These are phyloP conservation scores for Podosphaera fusca DNA, from an alignment of 2,329 filamentous ascomycete species.

Conservation along the genomic window DNA sequence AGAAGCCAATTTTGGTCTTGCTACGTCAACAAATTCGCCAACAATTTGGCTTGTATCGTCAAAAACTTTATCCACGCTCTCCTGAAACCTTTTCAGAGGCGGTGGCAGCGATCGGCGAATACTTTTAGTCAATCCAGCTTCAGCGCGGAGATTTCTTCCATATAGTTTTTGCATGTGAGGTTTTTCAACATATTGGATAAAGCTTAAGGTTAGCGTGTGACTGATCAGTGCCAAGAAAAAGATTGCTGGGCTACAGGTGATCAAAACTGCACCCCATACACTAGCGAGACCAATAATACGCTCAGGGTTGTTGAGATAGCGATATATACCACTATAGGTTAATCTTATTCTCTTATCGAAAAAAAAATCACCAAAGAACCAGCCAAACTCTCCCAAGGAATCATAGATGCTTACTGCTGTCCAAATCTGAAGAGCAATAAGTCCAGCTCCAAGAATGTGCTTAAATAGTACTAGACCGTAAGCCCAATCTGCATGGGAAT, in stretches of 20 bases:
- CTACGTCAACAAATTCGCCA: slow-evolving; percentile 71
- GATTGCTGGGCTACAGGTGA: slow-evolving; percentile 71
- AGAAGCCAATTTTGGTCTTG: slow-evolving; percentile 63
- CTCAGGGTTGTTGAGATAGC: slow-evolving; percentile 94
- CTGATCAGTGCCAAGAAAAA: slow-evolving; percentile 70
- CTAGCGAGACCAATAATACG: slow-evolving; percentile 80
- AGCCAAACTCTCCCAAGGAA: slow-evolving; percentile 88
- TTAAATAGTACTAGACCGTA: slow-evolving; percentile 69
- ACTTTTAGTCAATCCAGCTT: slow-evolving; percentile 81
- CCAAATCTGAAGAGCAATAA: slow-evolving; percentile 80
- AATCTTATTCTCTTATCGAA: slow-evolving; percentile 74
- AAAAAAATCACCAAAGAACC: slow-evolving; percentile 99
- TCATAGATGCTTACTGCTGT: slow-evolving; percentile 85
- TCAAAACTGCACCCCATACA: slow-evolving; percentile 84
- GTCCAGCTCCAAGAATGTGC: slow-evolving; percentile 59
- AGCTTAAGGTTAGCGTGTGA: slow-evolving; percentile 64
- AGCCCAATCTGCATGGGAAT: slow-evolving; percentile 64
- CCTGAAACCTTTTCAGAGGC: slow-evolving; percentile 61
- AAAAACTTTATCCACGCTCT: slow-evolving; percentile 68
- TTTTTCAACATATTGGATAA: slow-evolving; percentile 82
- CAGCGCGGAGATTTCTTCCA: slow-evolving; percentile 56
- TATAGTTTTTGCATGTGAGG: slow-evolving; percentile 98
- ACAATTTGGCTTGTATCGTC: slow-evolving; percentile 74
- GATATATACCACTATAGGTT: slow-evolving; percentile 92
- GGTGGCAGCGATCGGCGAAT: slow-evolving; percentile 68